Base-by-base conservation (phyloP, 257 asterid genomes). In the Solanum rostratum region DNA sequence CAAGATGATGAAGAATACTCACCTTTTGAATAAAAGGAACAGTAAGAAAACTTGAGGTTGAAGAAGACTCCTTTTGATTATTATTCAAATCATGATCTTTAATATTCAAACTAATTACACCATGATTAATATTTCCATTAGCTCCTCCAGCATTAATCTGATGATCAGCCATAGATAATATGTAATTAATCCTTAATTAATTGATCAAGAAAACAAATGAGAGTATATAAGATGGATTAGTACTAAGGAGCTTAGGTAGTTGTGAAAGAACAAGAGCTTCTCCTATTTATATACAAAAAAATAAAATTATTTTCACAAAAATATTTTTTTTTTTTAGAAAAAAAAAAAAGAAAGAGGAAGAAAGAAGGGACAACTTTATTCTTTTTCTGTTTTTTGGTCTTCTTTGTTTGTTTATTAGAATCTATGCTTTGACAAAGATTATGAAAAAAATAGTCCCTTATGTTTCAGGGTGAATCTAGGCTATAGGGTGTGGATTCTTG, bases 1-100 rank as follows among this genome's bases (percentile, higher is more conserved):
- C 29, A 39, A 63, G 27, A 29, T 20, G 24, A 22, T 1, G 15
- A 7, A 19, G 30, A 83, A 3, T 86, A 65, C 9, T 69, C 49
- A 93, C 98, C 98, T 95, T 95, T 79, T 95, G 98, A 3, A 94
- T 30, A 43, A 95, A 95, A 76, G 97, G 92, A 55, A 94, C 69
- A 27, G 92, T 82, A 86, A 93, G 14, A 74, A 90, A 86, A 86
- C 82, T 82, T 66, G 91, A 87, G 30, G 83, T 84, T 11, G 89
- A 76, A 81, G 93, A 62, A 18, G 49, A 45, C 22, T 78, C 88
- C 19, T 19, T 63, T 60, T 20, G 15, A 46, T 12, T 84, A 45
- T 7, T 49, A 49, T 80, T 80, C 84, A 79, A 53, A 24, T 85
- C 94, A n/a, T 88, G 92, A 16, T 91, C 94, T 66, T 89, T 91